phyloP scores from a whole-genome alignment of 371 early-diverging fungal species.

The Capillidium rhysosporum region DNA sequence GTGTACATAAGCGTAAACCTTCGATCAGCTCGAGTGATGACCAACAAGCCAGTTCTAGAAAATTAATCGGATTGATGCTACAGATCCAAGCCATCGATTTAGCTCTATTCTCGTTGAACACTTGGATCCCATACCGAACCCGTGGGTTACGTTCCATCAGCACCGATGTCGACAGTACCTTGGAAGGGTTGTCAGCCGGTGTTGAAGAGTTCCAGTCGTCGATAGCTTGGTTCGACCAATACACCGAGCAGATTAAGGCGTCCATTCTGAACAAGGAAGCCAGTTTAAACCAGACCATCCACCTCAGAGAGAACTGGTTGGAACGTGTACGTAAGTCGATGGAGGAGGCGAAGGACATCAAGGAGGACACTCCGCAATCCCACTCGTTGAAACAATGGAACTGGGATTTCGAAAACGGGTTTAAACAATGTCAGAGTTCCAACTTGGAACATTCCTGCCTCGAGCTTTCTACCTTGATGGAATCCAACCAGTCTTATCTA shows the following conservation, averaged over 20 bases:
- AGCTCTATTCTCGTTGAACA: slow-evolving; percentile 1
- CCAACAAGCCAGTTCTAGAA: background rate
- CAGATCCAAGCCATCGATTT: slow-evolving; percentile 4
- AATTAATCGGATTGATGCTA: background rate
- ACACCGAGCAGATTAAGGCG: background rate
- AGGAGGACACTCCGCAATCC: background rate
- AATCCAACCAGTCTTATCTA: background rate
- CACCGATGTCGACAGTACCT: background rate
- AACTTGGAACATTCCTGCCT: slow-evolving; percentile 1
- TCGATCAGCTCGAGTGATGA: background rate
- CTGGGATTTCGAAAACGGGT: background rate
- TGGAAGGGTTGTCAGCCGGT: background rate
- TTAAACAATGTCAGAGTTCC: background rate
- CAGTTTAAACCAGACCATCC: background rate
- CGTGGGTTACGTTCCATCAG: background rate
- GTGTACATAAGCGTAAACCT: background rate
- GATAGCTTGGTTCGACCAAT: background rate
- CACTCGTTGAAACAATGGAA: background rate
- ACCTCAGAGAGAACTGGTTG: background rate
- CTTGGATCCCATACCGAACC: slow-evolving; percentile 1
- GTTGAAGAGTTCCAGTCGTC: background rate
- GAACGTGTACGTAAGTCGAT: background rate
- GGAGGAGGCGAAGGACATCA: background rate
- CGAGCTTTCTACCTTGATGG: background rate
- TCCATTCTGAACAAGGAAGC: background rate